Percentiles rank a stretch among this genome's conserved stretches.
Evolutionary conservation across 176 grass and related monocot genomes (phyloP).

Genomic region (Zoysia pacifica): DNA sequence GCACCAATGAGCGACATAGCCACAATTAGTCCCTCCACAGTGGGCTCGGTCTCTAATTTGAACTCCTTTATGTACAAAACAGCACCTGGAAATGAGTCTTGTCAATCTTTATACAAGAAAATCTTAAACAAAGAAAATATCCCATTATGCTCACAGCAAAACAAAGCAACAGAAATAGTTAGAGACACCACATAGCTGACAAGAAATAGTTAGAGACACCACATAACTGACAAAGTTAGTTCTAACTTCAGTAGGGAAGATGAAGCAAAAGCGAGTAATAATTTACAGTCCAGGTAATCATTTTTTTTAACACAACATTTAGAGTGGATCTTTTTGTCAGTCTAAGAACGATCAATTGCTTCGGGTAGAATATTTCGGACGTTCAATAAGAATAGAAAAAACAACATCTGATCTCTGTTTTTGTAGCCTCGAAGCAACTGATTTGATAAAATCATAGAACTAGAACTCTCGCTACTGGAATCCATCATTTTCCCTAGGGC

Average conservation of each 20-base stretch:
- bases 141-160: constrained; percentile 22
- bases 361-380: background rate
- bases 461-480: background rate
- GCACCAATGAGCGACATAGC: constrained; percentile 93
- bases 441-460: background rate
- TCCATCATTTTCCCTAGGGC: too few relatives aligned
- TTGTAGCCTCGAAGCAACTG: background rate
- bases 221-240: background rate
- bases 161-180: background rate
- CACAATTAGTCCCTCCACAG: constrained; percentile 80
- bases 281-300: background rate
- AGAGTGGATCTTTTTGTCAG: background rate
- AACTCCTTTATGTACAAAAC: constrained; percentile 93
- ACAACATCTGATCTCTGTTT: background rate
- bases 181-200: constrained; percentile 7
- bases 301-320: background rate
- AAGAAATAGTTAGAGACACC: background rate
- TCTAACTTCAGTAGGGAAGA: constrained; percentile 19
- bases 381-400: background rate
- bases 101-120: constrained; percentile 1
- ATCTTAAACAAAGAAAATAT: constrained; percentile 26
- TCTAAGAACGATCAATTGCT: background rate
- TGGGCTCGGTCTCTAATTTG: constrained; percentile 61
- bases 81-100: constrained; percentile 57
- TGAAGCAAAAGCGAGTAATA: background rate